A percentile compares a stretch with the other conserved stretches of the same genome.
Evolutionary conservation across 2,329 filamentous ascomycete species (phyloP).

Genomic region (Thermothelomyces thermophilus): DNA sequence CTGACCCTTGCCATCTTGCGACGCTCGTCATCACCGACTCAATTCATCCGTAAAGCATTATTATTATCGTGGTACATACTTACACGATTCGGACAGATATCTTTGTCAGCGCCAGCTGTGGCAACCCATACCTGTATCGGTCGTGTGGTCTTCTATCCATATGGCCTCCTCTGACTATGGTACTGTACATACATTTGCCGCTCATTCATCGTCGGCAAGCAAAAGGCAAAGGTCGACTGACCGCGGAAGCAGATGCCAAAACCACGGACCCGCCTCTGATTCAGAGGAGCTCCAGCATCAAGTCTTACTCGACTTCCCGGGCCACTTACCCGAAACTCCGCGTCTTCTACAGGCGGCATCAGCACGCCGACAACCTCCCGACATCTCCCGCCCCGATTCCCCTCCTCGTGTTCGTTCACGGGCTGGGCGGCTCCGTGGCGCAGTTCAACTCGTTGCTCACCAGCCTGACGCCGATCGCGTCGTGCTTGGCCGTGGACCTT

Average conservation of each 20-base stretch:
- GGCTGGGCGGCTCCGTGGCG: conserved; percentile 82
- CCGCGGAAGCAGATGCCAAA: conserved; percentile 32
- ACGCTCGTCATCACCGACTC: too few species aligned
- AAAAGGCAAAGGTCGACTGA: conserved; percentile 3
- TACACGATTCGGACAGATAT: not conserved
- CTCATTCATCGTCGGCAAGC: not conserved
- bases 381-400: conserved; percentile 67
- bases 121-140: not conserved
- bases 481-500: conserved; percentile 82
- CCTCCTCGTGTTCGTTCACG: conserved; percentile 84
- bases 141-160: conserved; percentile 3
- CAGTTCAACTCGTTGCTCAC: conserved; percentile 80
- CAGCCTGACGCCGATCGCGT: conserved; percentile 73
- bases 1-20: too few species aligned
- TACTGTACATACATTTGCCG: too few species aligned
- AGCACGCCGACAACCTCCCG: conserved; percentile 75
- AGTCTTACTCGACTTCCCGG: conserved; percentile 62
- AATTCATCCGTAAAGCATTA: too few species aligned
- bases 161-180: conserved; percentile 13
- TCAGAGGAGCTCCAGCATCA: conserved; percentile 65
- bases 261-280: conserved; percentile 72
- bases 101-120: not conserved
- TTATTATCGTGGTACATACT: too few species aligned
- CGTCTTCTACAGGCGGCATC: conserved; percentile 76
- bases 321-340: conserved; percentile 71